Conservation (phyloP, 2,329 filamentous ascomycete genomes). For the Zymoseptoria crescenta region DNA sequence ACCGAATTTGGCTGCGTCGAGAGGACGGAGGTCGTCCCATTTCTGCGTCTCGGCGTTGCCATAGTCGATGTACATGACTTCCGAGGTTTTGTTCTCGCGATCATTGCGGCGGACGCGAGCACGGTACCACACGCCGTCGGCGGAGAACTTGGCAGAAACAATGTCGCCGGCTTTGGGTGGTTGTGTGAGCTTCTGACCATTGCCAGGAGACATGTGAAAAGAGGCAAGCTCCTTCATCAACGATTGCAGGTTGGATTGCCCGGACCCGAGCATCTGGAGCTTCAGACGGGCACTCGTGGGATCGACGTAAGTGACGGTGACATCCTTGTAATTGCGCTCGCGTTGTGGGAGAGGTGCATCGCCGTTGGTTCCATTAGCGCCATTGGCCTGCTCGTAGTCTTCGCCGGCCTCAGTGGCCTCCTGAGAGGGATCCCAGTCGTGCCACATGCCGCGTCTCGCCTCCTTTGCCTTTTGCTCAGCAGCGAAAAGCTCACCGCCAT, state of each 20-base stretch:
- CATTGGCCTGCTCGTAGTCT: constrained; percentile 33
- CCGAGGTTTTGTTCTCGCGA: constrained; percentile 76
- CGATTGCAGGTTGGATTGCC: constrained; percentile 74
- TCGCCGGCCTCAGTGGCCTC: constrained; percentile 54
- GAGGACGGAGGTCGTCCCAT: constrained; percentile 75
- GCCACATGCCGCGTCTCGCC: constrained; percentile 78
- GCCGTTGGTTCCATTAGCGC: constrained; percentile 40
- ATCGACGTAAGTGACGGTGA: constrained; percentile 86
- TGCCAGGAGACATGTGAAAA: constrained; percentile 80
- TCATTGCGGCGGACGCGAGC: constrained; percentile 87
- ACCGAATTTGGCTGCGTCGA: constrained; percentile 71
- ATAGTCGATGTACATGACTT: constrained; percentile 93
- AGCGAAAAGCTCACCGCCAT: constrained; percentile 75
- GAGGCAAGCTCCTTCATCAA: constrained; percentile 86
- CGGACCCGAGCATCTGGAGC: constrained; percentile 80
- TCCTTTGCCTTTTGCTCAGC: constrained; percentile 89
- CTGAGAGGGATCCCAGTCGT: constrained; percentile 85
- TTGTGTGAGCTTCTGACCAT: constrained; percentile 61
- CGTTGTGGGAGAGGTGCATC: constrained; percentile 46
- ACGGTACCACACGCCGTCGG: constrained; percentile 90
- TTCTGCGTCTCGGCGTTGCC: constrained; percentile 86
- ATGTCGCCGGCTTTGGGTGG: constrained; percentile 86
- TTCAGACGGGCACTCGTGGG: constrained; percentile 69
- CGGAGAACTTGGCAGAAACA: constrained; percentile 83
- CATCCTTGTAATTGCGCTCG: constrained; percentile 88